Evolutionary conservation across 495 filamentous ascomycete species (phyloP).

Genomic region (Clavariopsis aquatica): DNA sequence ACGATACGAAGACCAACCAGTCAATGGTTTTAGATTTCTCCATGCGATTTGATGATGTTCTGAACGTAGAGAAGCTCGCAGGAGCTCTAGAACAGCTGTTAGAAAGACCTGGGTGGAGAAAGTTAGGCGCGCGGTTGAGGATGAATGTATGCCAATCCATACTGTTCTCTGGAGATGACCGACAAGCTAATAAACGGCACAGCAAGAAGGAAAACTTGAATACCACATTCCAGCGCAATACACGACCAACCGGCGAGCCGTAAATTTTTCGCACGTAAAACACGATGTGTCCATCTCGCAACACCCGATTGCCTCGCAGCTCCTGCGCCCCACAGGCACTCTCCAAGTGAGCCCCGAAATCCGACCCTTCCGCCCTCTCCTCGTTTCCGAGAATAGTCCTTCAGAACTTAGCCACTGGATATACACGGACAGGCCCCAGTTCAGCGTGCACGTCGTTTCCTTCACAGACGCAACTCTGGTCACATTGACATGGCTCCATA

Average conservation of each 20-base stretch:
- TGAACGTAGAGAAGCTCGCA: conserved; percentile 15
- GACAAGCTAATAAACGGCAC: not conserved
- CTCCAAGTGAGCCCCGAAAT: not conserved
- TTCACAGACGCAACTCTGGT: conserved; percentile 27
- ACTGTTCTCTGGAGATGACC: not conserved
- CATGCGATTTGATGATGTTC: conserved; percentile 14
- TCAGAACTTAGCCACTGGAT: conserved; percentile 7
- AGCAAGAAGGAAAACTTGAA: conserved; percentile 17
- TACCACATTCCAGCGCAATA: conserved; percentile 14
- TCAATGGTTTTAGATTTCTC: not conserved
- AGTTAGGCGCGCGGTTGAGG: conserved; percentile 16
- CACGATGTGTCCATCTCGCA: conserved; percentile 3
- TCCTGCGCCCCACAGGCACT: not conserved
- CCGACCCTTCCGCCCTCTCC: not conserved
- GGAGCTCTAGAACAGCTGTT: conserved; percentile 13
- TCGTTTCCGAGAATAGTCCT: not conserved
- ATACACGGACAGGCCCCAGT: conserved; percentile 19
- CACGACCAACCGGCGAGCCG: not conserved
- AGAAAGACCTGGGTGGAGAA: conserved; percentile 20
- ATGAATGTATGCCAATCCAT: conserved; percentile 13
- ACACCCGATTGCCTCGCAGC: conserved; percentile 1
- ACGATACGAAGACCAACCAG: conserved; percentile 13
- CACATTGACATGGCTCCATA: conserved; percentile 25
- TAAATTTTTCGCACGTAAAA: not conserved
- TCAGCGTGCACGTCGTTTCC: conserved; percentile 18